Base-by-base conservation (phyloP, 2,329 filamentous ascomycete species). In the Penicillium frequentans region DNA sequence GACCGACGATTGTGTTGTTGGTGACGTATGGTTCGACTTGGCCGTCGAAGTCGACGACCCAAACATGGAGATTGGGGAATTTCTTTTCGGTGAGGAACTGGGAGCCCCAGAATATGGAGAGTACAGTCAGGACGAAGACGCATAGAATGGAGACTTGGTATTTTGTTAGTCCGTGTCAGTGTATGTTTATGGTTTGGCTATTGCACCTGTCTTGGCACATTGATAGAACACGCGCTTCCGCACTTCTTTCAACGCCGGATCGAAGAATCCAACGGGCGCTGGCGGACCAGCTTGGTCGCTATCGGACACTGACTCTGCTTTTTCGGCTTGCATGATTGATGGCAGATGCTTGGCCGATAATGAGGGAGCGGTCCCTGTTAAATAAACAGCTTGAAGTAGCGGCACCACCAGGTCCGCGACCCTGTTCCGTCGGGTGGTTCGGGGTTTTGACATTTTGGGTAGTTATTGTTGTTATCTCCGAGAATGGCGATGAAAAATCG, bases 21-120 rank as follows among this genome's bases (percentile, higher is more conserved):
- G 74, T 72, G 35, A 75, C 76, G 60, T 83, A 86, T 1, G 84
- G 84, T 1, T 81, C 74, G 3, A 78, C 67, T 46, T 79, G 77
- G 4, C 81, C 82, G 66, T 89, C 86, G 61, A 88, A 87, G 67
- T 88, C 84, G 27, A 89, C 85, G 2, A 88, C 80, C 58, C 83
- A 81, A 9, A 89, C 76, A 3, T 75, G 77, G 8, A 88, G 69
- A 0, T 73, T 70, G 3, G 71, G 73, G 19, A 82, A 71, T 52
- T 83, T 84, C 45, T 74, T 63, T 11, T 85, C 75, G 0, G 82
- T 76, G 14, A 77, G 65, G 64, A 77, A 84, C 21, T 88, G 80
- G 0, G 81, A 80, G 0, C 75, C 85, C 85, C 85, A 89, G 71
- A 84, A 88, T 3, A 88, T 70, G 0, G 83, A 86, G 0, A 89